A percentile compares a stretch with the other conserved stretches of the same genome.
Evolutionary conservation across 2,329 filamentous ascomycete genomes (phyloP).

Genomic region (Trichophyton rubrum): DNA sequence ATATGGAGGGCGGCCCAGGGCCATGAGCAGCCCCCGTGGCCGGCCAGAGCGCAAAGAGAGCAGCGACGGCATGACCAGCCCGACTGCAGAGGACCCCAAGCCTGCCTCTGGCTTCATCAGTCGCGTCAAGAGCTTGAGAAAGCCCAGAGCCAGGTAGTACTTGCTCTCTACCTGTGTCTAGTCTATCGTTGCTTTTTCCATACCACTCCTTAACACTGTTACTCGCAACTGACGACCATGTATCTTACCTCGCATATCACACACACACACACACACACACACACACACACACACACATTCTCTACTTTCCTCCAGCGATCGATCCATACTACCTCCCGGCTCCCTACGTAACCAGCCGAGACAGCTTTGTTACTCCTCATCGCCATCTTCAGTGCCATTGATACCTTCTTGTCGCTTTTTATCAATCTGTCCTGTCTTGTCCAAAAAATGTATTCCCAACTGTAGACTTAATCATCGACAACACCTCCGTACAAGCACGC

Average conservation of each 20-base stretch:
- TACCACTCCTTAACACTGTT: neutral
- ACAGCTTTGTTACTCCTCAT: no score
- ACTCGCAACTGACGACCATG: neutral
- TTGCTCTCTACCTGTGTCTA: neutral
- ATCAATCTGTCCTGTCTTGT: no score
- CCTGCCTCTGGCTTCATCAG: constrained; percentile 12
- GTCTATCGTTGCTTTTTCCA: neutral
- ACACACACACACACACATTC: no score
- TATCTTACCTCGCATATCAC: neutral
- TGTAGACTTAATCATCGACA: no score
- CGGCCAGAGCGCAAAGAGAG: constrained; percentile 35
- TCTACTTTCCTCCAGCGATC: no score
- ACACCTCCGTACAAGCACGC: no score
- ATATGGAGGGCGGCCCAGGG: constrained; percentile 28
- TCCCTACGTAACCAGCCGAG: neutral
- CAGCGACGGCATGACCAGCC: constrained; percentile 14
- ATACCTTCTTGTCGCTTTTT: no score
- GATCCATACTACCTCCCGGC: no score
- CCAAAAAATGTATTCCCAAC: no score
- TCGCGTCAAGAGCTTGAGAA: constrained; percentile 15
- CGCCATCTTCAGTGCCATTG: no score
- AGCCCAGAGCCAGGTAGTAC: constrained; percentile 9
- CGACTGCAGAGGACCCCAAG: constrained; percentile 7
- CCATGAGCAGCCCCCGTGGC: constrained; percentile 49
- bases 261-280: no score